These are phyloP conservation scores for Syzygium oleosum DNA, from an alignment of 345 rosid genomes.

Conservation along the genomic window DNA sequence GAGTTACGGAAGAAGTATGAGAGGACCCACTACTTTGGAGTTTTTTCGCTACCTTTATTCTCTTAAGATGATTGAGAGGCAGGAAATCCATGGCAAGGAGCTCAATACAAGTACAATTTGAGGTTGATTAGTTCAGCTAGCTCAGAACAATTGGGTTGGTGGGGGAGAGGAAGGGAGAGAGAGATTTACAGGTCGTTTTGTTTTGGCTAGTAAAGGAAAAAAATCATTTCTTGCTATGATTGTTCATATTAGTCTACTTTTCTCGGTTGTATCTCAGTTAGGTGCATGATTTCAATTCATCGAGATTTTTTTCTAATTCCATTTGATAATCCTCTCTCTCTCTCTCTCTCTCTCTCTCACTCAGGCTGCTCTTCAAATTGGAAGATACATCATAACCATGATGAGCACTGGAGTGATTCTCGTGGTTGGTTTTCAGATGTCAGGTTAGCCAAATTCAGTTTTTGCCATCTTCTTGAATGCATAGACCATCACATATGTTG, in stretches of 20 bases:
- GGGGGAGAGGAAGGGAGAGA: not conserved
- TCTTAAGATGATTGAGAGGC: not conserved
- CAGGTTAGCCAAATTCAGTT: slow-evolving; percentile 42
- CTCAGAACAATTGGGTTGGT: not conserved
- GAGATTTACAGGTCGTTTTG: not conserved
- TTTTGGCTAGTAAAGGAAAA: not conserved
- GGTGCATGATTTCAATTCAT: not conserved
- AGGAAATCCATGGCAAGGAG: not conserved
- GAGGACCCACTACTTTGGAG: not conserved
- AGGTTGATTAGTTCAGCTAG: not conserved
- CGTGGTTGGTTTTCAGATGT: slow-evolving; percentile 68
- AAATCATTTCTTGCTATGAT: not conserved
- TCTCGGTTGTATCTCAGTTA: not conserved
- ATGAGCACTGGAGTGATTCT: slow-evolving; percentile 89
- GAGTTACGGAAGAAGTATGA: not conserved
- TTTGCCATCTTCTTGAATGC: not conserved
- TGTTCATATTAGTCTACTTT: not conserved
- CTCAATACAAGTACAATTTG: not conserved
- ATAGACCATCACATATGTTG: not conserved
- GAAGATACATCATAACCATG: slow-evolving; percentile 91
- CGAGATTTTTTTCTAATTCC: not conserved
- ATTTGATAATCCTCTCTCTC: not conserved
- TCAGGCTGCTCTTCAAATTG: slow-evolving; percentile 77
- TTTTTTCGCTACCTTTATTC: not conserved
- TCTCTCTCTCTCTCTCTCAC: not conserved